These are phyloP conservation scores for Diaporthe citri DNA, from an alignment of 2,329 filamentous ascomycete genomes.

Conservation along the genomic window DNA sequence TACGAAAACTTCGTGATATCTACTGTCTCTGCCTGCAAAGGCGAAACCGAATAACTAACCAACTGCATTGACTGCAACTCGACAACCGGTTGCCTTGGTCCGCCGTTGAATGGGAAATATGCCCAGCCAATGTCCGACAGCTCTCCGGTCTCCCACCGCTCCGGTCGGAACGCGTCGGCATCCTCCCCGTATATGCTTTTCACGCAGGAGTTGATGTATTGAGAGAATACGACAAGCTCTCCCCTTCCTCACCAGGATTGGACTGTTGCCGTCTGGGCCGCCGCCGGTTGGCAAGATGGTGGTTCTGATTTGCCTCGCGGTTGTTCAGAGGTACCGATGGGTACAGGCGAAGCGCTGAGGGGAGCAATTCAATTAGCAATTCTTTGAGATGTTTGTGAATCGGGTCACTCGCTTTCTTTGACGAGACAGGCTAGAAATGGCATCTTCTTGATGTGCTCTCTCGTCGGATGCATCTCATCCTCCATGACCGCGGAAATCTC, in stretches of 20 bases:
- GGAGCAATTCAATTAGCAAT: neutral
- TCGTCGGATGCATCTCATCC: constrained; percentile 33
- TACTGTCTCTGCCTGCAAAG: too few species aligned
- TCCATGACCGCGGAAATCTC: constrained; percentile 40
- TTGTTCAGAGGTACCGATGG: constrained; percentile 51
- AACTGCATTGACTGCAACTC: neutral
- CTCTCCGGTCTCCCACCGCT: constrained; percentile 52
- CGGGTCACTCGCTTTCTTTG: constrained; percentile 26
- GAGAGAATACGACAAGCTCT: constrained; percentile 45
- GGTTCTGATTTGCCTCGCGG: constrained; percentile 45
- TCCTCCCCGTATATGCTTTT: constrained; percentile 53
- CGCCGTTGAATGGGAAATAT: constrained; percentile 53
- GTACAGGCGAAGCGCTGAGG: constrained; percentile 48
- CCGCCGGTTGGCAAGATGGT: constrained; percentile 52
- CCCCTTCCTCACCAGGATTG: constrained; percentile 50
- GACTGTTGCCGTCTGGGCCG: constrained; percentile 48
- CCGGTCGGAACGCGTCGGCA: constrained; percentile 51
- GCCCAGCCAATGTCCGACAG: constrained; percentile 47
- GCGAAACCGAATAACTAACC: neutral
- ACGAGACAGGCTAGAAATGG: constrained; percentile 41
- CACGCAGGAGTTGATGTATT: constrained; percentile 49
- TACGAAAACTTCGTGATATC: neutral
- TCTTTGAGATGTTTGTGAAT: neutral
- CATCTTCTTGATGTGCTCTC: constrained; percentile 11
- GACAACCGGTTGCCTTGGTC: constrained; percentile 48